Evolutionary conservation across 1,284 basidiomycete species (phyloP).

Genomic region (Coniferiporia sulphurascens): DNA sequence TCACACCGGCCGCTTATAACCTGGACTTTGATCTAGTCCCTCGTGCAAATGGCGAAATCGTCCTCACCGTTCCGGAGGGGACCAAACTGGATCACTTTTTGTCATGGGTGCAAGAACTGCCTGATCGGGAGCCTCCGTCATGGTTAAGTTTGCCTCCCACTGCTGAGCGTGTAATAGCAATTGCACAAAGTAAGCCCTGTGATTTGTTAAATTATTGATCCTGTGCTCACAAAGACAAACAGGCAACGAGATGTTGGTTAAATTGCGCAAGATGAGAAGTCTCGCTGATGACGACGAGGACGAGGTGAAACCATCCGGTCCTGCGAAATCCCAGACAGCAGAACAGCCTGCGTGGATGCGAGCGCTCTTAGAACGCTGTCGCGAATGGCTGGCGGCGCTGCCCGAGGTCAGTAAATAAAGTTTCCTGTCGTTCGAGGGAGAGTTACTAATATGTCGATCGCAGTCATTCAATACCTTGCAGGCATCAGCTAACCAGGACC

Average conservation of each 20-base stretch:
- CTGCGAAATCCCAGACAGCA: constrained; percentile 56
- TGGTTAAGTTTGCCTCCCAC: constrained; percentile 90
- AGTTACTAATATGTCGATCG: constrained; percentile 5
- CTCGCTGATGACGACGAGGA: constrained; percentile 86
- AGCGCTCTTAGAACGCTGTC: constrained; percentile 69
- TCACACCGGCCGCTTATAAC: constrained; percentile 85
- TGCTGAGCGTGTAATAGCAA: constrained; percentile 86
- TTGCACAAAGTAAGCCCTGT: constrained; percentile 70
- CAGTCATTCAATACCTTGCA: constrained; percentile 64
- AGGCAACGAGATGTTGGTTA: constrained; percentile 81
- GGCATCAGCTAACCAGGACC: constrained; percentile 69
- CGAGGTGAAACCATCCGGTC: constrained; percentile 44
- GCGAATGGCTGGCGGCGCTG: constrained; percentile 75
- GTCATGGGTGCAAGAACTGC: constrained; percentile 80
- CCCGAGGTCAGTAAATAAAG: constrained; percentile 53
- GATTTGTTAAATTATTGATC: constrained; percentile 10
- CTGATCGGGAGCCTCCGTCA: constrained; percentile 87
- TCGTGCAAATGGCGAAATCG: constrained; percentile 48
- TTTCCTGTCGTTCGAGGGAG: neutral
- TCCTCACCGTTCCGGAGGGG: constrained; percentile 81
- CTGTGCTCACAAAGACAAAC: constrained; percentile 18
- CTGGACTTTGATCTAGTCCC: constrained; percentile 87
- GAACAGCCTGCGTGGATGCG: constrained; percentile 94
- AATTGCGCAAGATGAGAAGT: constrained; percentile 89
- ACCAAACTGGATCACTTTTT: constrained; percentile 89